A percentile compares a stretch with the other conserved stretches of the same genome.
phyloP scores from a whole-genome alignment of 169 alveolate genomes.

The Hammondia hammondi region DNA sequence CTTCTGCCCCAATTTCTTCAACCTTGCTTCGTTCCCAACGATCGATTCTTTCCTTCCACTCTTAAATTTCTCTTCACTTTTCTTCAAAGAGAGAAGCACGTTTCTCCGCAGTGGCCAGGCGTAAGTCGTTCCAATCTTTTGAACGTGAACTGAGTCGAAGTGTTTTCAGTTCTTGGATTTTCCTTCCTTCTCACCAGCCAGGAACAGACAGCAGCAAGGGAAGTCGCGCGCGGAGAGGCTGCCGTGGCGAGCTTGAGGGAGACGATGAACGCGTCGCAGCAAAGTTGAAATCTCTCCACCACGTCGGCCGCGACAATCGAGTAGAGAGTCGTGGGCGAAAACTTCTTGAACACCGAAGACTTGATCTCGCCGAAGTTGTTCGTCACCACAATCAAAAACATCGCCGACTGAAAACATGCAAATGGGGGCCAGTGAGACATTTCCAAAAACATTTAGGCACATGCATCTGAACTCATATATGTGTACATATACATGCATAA shows the following conservation, averaged over 20 bases:
- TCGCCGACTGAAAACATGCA: constrained; percentile 77
- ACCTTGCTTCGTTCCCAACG: too few species aligned
- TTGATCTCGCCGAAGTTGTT: constrained; percentile 91
- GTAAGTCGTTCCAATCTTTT: too few species aligned
- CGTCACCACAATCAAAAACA: constrained; percentile 89
- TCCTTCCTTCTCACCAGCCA: background rate
- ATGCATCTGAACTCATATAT: background rate
- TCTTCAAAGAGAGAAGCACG: background rate
- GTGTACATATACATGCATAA: too few species aligned
- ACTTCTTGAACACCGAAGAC: constrained; percentile 90
- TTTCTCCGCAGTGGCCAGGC: background rate
- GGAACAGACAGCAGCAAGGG: constrained; percentile 31
- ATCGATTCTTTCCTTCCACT: background rate
- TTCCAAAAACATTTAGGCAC: background rate
- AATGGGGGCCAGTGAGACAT: background rate
- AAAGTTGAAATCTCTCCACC: constrained; percentile 88
- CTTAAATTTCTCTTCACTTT: background rate
- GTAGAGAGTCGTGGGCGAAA: constrained; percentile 79
- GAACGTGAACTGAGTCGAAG: too few species aligned
- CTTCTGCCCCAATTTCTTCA: too few species aligned
- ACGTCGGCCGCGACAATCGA: constrained; percentile 88
- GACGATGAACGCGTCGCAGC: constrained; percentile 86
- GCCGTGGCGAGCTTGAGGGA: constrained; percentile 85
- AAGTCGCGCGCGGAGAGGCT: constrained; percentile 22
- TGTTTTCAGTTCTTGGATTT: background rate